phyloP scores from a whole-genome alignment of 2,329 filamentous ascomycete genomes.

The Talaromyces sp. region DNA sequence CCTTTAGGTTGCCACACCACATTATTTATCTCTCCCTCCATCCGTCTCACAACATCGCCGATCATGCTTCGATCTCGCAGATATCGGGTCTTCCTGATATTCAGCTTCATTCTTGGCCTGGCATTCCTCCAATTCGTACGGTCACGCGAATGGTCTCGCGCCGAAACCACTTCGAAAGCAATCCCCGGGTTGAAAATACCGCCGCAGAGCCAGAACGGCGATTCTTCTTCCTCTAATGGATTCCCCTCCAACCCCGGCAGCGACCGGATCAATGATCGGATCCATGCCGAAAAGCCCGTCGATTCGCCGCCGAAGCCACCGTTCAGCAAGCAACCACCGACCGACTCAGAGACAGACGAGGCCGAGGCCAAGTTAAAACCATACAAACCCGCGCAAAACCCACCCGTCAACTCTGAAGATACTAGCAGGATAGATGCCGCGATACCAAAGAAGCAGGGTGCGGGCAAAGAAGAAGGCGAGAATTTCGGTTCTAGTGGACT shows the following conservation, averaged over 20 bases:
- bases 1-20: background rate
- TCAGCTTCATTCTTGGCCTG: constrained; percentile 38
- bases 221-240: constrained; percentile 12
- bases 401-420: background rate
- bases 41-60: background rate
- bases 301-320: background rate
- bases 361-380: background rate
- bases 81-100: constrained; percentile 42
- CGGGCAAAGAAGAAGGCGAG: background rate
- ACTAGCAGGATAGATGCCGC: background rate
- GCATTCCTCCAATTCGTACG: constrained; percentile 48
- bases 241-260: background rate
- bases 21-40: background rate
- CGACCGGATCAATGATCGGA: background rate
- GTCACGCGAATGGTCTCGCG: constrained; percentile 35
- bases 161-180: constrained; percentile 9
- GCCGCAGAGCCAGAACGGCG: background rate
- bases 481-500: background rate
- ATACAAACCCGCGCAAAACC: background rate
- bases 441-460: background rate
- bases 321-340: background rate
- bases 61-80: constrained; percentile 43
- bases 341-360: background rate
- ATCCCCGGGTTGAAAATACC: constrained; percentile 14
- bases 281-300: background rate